Conservation (phyloP, 495 filamentous ascomycete species). For the Penicillium canescens region DNA sequence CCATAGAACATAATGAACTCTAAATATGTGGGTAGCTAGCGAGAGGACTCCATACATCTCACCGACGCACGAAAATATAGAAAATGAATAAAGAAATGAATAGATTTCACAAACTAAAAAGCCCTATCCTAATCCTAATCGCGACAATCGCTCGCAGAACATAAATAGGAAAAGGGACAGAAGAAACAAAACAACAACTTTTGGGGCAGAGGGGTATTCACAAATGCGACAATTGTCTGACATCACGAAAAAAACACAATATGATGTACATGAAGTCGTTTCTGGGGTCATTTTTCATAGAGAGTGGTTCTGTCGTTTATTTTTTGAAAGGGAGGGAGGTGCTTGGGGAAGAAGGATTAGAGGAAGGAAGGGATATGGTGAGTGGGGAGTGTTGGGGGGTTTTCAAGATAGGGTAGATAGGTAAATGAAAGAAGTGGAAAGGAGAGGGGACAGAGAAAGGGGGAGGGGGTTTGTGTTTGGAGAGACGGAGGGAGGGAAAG, state of each 20-base stretch:
- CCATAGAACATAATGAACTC: no score
- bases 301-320: slow-evolving; percentile 8
- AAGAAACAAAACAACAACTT: slow-evolving; percentile 26
- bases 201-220: slow-evolving; percentile 35
- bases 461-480: neutral
- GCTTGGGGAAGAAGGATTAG: neutral
- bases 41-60: no score
- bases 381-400: neutral
- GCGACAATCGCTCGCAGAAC: slow-evolving; percentile 1
- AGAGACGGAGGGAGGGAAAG: neutral
- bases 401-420: no score
- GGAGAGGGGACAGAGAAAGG: neutral
- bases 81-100: neutral
- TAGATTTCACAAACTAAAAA: slow-evolving; percentile 2
- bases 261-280: slow-evolving; percentile 37
- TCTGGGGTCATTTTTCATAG: slow-evolving; percentile 13
- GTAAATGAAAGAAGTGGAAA: neutral
- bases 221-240: slow-evolving; percentile 28
- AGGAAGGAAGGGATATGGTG: neutral
- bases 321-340: neutral
- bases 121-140: neutral
- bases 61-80: no score
- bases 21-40: no score
- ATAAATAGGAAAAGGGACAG: neutral
- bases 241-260: slow-evolving; percentile 23